These are phyloP conservation scores for Hygrophorus pudorinus DNA, from an alignment of 768 basidiomycete genomes.

Conservation along the genomic window DNA sequence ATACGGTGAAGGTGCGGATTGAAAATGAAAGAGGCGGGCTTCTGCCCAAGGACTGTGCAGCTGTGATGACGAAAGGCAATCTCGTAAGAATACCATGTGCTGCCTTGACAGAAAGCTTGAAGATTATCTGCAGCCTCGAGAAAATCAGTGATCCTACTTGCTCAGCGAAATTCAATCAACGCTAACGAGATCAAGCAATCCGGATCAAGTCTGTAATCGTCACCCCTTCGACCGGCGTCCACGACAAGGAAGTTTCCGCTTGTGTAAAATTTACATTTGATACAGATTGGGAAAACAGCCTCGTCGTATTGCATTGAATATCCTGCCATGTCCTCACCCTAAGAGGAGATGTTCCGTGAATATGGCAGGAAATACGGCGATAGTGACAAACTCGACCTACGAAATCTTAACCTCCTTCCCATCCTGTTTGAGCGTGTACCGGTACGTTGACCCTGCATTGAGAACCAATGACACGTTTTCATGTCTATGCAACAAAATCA, in stretches of 20 bases:
- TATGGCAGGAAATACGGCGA: constrained; percentile 2
- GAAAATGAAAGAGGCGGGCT: no score
- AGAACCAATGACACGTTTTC: constrained; percentile 38
- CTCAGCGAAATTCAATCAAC: neutral
- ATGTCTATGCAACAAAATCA: constrained; percentile 27
- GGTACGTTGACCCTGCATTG: constrained; percentile 37
- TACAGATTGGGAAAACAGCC: constrained; percentile 1
- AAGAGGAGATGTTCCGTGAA: neutral
- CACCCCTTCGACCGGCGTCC: constrained; percentile 14
- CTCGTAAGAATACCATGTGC: no score
- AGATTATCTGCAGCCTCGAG: no score
- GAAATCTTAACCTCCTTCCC: constrained; percentile 30
- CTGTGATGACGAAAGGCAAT: no score
- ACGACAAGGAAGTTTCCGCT: constrained; percentile 9
- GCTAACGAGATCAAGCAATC: neutral
- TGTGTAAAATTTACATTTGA: constrained; percentile 14
- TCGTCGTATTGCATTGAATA: constrained; percentile 22
- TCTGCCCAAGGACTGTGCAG: no score
- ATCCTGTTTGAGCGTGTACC: constrained; percentile 33
- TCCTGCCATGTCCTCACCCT: constrained; percentile 38
- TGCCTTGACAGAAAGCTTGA: no score
- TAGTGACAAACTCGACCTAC: constrained; percentile 28
- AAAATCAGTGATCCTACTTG: no score
- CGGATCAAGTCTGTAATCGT: constrained; percentile 8
- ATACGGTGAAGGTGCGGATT: no score